phyloP scores from a whole-genome alignment of 352 stramenopile species.

The Phytophthora agathidicida region DNA sequence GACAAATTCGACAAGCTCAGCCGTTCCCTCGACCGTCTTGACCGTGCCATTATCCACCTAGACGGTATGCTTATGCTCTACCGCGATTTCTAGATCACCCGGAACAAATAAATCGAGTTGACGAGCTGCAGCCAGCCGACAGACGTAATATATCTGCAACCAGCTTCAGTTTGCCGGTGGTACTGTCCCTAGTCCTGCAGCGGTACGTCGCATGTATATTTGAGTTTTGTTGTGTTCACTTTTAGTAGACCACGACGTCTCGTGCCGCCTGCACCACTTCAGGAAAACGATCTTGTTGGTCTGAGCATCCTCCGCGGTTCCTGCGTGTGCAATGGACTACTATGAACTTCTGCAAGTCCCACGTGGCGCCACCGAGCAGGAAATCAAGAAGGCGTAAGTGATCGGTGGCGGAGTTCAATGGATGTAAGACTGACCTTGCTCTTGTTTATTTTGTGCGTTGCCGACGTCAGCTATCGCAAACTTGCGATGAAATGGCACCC shows the following conservation, averaged over 20 bases:
- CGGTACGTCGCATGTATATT: slow-evolving; percentile 1
- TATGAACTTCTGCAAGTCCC: slow-evolving; percentile 92
- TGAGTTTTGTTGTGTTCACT: slow-evolving; percentile 8
- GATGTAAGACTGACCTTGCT: slow-evolving; percentile 3
- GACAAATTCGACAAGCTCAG: slow-evolving; percentile 90
- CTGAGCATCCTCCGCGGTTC: not conserved
- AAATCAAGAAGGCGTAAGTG: slow-evolving; percentile 93
- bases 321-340: slow-evolving; percentile 72
- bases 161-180: slow-evolving; percentile 20
- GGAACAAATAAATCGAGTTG: slow-evolving; percentile 17
- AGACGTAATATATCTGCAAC: slow-evolving; percentile 39
- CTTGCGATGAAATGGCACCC: slow-evolving; percentile 95
- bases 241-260: slow-evolving; percentile 24
- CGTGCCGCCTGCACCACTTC: slow-evolving; percentile 8
- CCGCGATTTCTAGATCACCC: slow-evolving; percentile 74
- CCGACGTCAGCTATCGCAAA: slow-evolving; percentile 84
- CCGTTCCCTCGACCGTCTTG: slow-evolving; percentile 81
- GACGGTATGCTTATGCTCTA: slow-evolving; percentile 91
- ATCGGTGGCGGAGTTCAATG: not conserved
- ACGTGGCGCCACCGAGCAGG: slow-evolving; percentile 74
- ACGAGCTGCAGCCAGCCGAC: slow-evolving; percentile 18
- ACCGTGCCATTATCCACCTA: slow-evolving; percentile 83
- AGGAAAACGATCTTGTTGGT: slow-evolving; percentile 24
- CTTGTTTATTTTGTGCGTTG: no score
- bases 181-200: not conserved